Conservation (phyloP, 2,329 filamentous ascomycete species). For the Trichoderma endophyticum region DNA sequence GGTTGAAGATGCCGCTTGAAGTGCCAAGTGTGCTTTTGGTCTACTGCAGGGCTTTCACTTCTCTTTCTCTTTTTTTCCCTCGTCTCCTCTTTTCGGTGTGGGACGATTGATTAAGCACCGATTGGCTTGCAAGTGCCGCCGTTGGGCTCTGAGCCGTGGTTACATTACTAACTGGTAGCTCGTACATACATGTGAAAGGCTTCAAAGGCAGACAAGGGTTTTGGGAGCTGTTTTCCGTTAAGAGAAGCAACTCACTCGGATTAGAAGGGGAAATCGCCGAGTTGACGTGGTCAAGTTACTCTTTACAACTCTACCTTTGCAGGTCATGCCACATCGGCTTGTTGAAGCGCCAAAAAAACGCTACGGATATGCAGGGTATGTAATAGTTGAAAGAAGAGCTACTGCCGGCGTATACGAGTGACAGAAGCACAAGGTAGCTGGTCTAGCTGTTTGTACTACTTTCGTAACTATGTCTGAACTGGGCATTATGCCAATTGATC, state of each 20-base stretch:
- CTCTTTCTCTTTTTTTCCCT: not conserved
- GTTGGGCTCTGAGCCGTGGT: not conserved
- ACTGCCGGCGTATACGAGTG: not conserved
- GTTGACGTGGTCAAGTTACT: not conserved
- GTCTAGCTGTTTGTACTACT: not conserved
- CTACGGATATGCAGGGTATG: not conserved
- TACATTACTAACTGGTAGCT: not conserved
- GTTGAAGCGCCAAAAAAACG: not conserved
- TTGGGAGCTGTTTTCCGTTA: not conserved
- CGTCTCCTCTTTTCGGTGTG: not conserved
- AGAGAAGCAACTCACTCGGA: not conserved
- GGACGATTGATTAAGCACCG: not conserved
- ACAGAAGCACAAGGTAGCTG: not conserved
- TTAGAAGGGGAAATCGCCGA: not conserved
- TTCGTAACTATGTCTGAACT: not conserved
- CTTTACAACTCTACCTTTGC: not conserved
- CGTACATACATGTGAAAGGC: not conserved
- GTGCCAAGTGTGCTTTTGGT: not conserved
- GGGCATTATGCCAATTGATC: not conserved
- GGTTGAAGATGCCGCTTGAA: not conserved
- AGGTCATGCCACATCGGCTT: not conserved
- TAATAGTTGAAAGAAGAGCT: not conserved
- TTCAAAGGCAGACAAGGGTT: not conserved
- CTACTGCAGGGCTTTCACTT: not conserved
- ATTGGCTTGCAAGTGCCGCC: not conserved